Evolutionary conservation across 2,329 filamentous ascomycete species (phyloP), one percentile per base, ranked within the genome.

Genomic region (Trichophyton verrucosum): DNA sequence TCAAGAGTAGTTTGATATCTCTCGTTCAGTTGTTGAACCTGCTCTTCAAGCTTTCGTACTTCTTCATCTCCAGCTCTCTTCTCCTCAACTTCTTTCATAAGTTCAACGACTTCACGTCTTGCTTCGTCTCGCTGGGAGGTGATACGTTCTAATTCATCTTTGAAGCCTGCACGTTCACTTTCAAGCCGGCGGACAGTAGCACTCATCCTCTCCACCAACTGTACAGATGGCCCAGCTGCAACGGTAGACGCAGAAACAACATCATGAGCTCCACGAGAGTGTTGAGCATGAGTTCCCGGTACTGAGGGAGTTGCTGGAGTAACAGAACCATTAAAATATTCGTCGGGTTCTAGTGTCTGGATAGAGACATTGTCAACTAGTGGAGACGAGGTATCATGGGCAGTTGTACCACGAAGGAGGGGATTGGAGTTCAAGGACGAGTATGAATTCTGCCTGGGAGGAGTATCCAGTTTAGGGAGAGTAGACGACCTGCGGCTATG

Each of bases 161-260:
- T 90, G 13, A 86, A 86, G 1, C 87, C 88, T 1, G 94, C 89
- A 70, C 95, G 95, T 71, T 99, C 94, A 57, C 85, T 89, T 71
- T 99, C 94, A 0, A 99, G 79, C 4, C 92, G 84, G 8, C 94
- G 87, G 51, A 99, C 91, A 0, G 91, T 89, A 2, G 91, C 89
- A 69, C 89, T 95, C 89, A 99, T 95, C 59, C 92, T 84, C 75
- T 97, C 94, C 15, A 99, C 91, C 0, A 99, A 82, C 74, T 97
- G 92, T 1, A 99, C 92, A 0, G 88, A 92, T 0, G 94, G 94
- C 0, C 94, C 94, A 0, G 92, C 91, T 0, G 86, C 92, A 7
- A 90, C 87, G 0, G 92, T 96, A 0, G 91, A 95, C 5, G 89
- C 88, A 1, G 89, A 95, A 33, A 94, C 82, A 77, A 95, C 87